Conservation (phyloP, 2,329 filamentous ascomycete genomes). For the Pyricularia pennisetigena region DNA sequence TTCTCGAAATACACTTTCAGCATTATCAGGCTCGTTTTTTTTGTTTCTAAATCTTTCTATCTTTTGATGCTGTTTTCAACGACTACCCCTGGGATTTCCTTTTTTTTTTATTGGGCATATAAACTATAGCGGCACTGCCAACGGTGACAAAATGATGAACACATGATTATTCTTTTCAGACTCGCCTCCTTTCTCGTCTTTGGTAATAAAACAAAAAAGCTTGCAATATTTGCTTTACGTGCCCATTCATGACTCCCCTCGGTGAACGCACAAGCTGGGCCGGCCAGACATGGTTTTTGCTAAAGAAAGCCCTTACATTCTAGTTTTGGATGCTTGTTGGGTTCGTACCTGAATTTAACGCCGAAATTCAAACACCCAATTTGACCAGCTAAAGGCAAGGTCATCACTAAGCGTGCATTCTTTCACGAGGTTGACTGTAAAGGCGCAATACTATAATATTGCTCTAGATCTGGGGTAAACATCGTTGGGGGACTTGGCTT, state of each 20-base stretch:
- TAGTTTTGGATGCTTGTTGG: too few species aligned
- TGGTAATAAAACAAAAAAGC: not conserved
- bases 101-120: not conserved
- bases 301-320: too few species aligned
- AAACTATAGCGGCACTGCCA: not conserved
- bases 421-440: not conserved
- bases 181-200: not conserved
- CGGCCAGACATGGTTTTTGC: too few species aligned
- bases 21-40: not conserved
- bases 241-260: too few species aligned
- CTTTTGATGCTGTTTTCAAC: not conserved
- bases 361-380: not conserved
- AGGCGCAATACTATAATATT: not conserved
- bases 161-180: not conserved
- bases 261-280: too few species aligned
- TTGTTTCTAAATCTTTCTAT: not conserved
- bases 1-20: not conserved
- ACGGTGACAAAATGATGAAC: not conserved
- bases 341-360: not conserved
- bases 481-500: not conserved
- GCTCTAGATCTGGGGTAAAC: not conserved
- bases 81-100: not conserved
- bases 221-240: not conserved
- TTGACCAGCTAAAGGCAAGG: not conserved
- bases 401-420: too few species aligned